Base-by-base conservation (phyloP, 2,329 filamentous ascomycete genomes). In the Helotiales sp. region DNA sequence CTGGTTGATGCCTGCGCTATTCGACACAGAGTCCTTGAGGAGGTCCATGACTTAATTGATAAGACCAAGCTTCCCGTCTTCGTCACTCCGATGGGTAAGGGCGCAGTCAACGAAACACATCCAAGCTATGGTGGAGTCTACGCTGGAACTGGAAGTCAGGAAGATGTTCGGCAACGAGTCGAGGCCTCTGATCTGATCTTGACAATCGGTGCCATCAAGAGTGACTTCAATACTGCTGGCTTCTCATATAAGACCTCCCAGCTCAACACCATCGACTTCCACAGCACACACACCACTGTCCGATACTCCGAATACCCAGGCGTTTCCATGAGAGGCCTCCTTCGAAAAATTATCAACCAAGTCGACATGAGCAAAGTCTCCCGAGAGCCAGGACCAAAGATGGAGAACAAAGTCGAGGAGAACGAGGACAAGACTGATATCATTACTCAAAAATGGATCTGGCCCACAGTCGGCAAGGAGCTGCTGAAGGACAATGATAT, bases 1-100 rank as follows among this genome's bases (percentile, higher is more conserved):
- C 78, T 96, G 6, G 86, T 96, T 5, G 92, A 96, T 72, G 90
- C 89, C 31, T 95, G 91, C 67, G 88, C 90, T 10, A 86, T 92
- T 63, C 85, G 91, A 31, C 89, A 95, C 69, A 81, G 87, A 40
- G 88, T 89, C 15, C 73, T 93, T 1, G 73, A 84, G 1, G 90
- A 95, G 72, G 85, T 91, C 17, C 85, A 90, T 65, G 82, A 83
- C 7, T 77, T 96, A 15, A 77, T 96, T 52, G 79, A 87, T 59
- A 90, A 87, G 72, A 90, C 90, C 1, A 79, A 84, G 3, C 77
- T 96, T 7, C 91, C 92, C 4, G 88, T 90, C 0, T 96, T 95
- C 66, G 89, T 93, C n/a, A 89, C 91, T 0, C 90, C 91, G 2
- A 96, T 96, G 89, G 91, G 91, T 47, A 96, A 96, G 76, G 84